Conservation (phyloP, 75 land plant genomes). For the Sequoia sempervirens region DNA sequence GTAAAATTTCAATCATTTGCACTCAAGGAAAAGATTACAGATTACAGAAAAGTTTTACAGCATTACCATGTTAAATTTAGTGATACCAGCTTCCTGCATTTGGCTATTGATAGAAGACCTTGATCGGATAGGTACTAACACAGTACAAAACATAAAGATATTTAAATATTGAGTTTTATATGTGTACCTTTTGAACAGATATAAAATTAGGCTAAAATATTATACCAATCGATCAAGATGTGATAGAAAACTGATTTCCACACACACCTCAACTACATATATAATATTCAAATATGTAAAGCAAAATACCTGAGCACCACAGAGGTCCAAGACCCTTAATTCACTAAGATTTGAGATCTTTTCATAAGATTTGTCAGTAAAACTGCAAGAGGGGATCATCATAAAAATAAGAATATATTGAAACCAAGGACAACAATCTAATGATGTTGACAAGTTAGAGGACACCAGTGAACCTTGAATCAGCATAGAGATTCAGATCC, state of each 20-base stretch:
- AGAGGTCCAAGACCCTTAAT: constrained; percentile 68
- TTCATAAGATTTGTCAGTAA: constrained; percentile 62
- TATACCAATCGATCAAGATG: background rate
- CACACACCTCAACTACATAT: background rate
- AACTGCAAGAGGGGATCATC: constrained; percentile 36
- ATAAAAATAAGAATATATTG: background rate
- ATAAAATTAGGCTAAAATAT: background rate
- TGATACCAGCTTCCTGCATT: constrained; percentile 60
- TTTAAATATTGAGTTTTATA: background rate
- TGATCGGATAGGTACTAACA: constrained; percentile 71
- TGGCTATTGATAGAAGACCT: constrained; percentile 66
- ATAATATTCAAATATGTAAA: background rate
- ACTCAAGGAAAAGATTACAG: background rate
- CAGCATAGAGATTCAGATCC: constrained; percentile 77
- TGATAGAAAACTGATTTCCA: background rate
- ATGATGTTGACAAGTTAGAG: background rate
- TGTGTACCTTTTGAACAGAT: constrained; percentile 3
- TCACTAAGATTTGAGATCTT: constrained; percentile 41
- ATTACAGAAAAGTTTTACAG: background rate
- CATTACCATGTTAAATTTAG: constrained; percentile 85
- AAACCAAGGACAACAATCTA: background rate
- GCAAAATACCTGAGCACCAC: constrained; percentile 84
- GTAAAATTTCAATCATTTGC: background rate
- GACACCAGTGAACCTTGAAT: constrained; percentile 53
- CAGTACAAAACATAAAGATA: constrained; percentile 1